Percentiles rank a stretch among this genome's conserved stretches.
These are phyloP conservation scores for Aspergillus quadricinctus DNA, from an alignment of 2,329 filamentous ascomycete species.

Conservation along the genomic window DNA sequence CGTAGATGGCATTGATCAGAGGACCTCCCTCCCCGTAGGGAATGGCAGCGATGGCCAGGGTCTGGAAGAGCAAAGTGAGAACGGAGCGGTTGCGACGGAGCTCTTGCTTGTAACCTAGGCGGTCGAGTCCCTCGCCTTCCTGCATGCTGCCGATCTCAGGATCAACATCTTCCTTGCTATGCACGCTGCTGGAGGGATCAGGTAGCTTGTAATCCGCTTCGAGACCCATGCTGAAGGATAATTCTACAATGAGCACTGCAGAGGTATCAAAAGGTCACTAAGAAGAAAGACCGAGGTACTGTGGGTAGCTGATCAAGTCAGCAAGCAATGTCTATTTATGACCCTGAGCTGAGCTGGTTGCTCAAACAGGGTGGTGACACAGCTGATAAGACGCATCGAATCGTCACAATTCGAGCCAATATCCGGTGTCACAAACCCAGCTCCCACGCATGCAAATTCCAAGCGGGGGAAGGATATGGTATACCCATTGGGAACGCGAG, in stretches of 20 bases:
- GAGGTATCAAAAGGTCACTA: not conserved
- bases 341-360: not conserved
- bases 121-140: slow-evolving; percentile 30
- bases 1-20: slow-evolving; percentile 41
- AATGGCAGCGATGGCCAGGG: slow-evolving; percentile 57
- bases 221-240: not conserved
- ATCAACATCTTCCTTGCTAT: not conserved
- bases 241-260: not conserved
- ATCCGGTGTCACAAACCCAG: not conserved
- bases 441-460: not conserved
- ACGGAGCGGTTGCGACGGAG: slow-evolving; percentile 57
- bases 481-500: not conserved
- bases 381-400: not conserved
- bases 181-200: not conserved
- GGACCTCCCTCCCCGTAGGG: slow-evolving; percentile 48
- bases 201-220: not conserved
- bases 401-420: not conserved
- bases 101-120: slow-evolving; percentile 57
- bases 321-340: not conserved
- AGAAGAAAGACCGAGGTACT: not conserved
- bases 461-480: not conserved
- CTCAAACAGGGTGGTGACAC: not conserved
- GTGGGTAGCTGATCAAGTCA: not conserved
- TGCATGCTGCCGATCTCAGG: slow-evolving; percentile 17
- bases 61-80: slow-evolving; percentile 58